These are phyloP conservation scores for Arctostaphylos glauca DNA, from an alignment of 148 eudicot genomes.

Conservation along the genomic window DNA sequence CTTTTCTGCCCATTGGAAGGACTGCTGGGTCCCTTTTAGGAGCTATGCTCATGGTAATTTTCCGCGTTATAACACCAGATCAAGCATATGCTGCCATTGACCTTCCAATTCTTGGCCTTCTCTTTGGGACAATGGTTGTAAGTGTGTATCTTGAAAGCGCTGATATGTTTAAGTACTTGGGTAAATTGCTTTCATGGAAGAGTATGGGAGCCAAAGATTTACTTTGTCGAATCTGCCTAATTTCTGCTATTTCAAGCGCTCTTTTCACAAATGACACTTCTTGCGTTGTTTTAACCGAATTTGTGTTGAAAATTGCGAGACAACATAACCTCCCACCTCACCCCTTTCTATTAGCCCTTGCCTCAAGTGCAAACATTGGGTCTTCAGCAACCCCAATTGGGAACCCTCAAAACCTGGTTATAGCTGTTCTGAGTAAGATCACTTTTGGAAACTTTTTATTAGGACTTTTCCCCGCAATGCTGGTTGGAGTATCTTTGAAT, in stretches of 20 bases:
- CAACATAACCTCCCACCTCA: slow-evolving; percentile 86
- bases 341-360: slow-evolving; percentile 81
- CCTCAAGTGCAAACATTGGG: slow-evolving; percentile 90
- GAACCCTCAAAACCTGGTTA: slow-evolving; percentile 29
- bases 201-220: slow-evolving; percentile 78
- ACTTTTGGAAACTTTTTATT: slow-evolving; percentile 18
- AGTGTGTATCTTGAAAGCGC: slow-evolving; percentile 90
- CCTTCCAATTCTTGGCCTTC: slow-evolving; percentile 44
- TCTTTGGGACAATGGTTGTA: slow-evolving; percentile 97
- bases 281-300: slow-evolving; percentile 86
- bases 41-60: slow-evolving; percentile 85
- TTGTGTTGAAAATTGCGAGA: slow-evolving; percentile 73
- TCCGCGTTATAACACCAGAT: slow-evolving; percentile 64
- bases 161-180: slow-evolving; percentile 82
- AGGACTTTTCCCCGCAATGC: slow-evolving; percentile 26
- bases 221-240: slow-evolving; percentile 64
- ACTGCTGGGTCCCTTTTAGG: slow-evolving; percentile 93
- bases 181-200: slow-evolving; percentile 68
- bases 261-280: slow-evolving; percentile 84
- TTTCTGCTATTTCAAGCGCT: slow-evolving; percentile 88
- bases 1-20: slow-evolving; percentile 73
- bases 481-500: slow-evolving; percentile 24
- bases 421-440: slow-evolving; percentile 21
- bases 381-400: slow-evolving; percentile 59
- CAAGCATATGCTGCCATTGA: slow-evolving; percentile 89